These are phyloP conservation scores for Aspergillus caelatus DNA, from an alignment of 2,329 filamentous ascomycete genomes.

Conservation along the genomic window DNA sequence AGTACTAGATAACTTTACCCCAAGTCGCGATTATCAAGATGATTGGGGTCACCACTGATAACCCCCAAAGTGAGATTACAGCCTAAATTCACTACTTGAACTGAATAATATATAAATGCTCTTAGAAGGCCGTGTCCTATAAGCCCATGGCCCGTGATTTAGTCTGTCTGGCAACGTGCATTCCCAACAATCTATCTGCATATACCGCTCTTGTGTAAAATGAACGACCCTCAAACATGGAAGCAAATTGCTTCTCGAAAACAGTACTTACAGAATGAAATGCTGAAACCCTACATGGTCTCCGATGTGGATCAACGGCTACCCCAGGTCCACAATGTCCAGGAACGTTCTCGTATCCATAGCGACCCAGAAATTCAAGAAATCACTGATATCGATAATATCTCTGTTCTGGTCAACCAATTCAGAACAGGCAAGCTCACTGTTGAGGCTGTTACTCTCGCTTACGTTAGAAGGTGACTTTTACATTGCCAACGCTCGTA, in stretches of 20 bases:
- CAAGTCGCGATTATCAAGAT: not conserved
- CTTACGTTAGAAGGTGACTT: conserved; percentile 39
- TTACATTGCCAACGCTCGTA: not conserved
- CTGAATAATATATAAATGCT: not conserved
- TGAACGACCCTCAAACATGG: conserved; percentile 31
- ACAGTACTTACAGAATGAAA: conserved; percentile 26
- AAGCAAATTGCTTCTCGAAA: conserved; percentile 34
- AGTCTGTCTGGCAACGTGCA: not conserved
- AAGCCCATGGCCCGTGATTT: not conserved
- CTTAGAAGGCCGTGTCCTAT: not conserved
- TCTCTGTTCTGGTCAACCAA: conserved; percentile 23
- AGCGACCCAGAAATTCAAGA: conserved; percentile 25
- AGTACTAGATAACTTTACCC: not conserved
- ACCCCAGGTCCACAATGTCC: conserved; percentile 24
- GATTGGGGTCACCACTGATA: not conserved
- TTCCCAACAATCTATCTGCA: not conserved
- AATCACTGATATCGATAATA: conserved; percentile 36
- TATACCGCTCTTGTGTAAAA: conserved; percentile 12
- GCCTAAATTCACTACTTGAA: not conserved
- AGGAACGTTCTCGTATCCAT: conserved; percentile 27
- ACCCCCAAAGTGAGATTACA: not conserved
- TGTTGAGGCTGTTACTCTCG: conserved; percentile 31
- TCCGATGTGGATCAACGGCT: conserved; percentile 28
- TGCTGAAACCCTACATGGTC: conserved; percentile 32
- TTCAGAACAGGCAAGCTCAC: conserved; percentile 28